Conservation (phyloP, 495 filamentous ascomycete species). For the Xanthoparmelia taractica region DNA sequence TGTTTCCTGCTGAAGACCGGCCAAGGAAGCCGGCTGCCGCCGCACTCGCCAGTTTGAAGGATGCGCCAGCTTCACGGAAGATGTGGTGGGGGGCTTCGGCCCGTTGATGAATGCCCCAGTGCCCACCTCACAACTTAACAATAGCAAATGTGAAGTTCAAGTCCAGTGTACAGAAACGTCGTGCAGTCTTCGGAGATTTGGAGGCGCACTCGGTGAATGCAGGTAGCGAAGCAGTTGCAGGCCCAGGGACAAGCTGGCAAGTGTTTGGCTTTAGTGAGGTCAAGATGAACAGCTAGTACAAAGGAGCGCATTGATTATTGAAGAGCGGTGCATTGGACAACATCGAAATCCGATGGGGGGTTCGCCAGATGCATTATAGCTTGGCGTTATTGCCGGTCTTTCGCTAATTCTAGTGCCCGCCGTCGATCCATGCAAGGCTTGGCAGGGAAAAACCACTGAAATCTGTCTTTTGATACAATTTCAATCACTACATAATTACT, state of each 20-base stretch:
- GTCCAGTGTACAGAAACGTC: neutral
- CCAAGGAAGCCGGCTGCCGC: constrained; percentile 51
- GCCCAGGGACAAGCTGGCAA: neutral
- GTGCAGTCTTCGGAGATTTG: neutral
- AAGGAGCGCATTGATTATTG: neutral
- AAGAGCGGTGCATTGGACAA: neutral
- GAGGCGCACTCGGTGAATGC: neutral
- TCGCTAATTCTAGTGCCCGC: neutral
- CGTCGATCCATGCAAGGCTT: neutral
- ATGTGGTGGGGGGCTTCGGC: neutral
- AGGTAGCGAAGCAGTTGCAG: neutral
- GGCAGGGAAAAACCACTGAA: neutral
- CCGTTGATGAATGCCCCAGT: neutral
- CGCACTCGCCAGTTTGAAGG: constrained; percentile 45
- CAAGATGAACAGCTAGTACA: neutral
- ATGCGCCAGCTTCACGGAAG: constrained; percentile 22
- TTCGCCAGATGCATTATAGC: neutral
- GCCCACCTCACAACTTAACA: neutral
- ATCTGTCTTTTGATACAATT: too few relatives aligned
- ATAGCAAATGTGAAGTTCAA: neutral
- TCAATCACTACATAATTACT: too few relatives aligned
- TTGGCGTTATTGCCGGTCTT: neutral
- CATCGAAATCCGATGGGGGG: neutral
- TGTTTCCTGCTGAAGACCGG: constrained; percentile 49
- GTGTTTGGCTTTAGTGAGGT: neutral